A percentile compares a stretch with the other conserved stretches of the same genome.
phyloP scores from a whole-genome alignment of 1,284 basidiomycete genomes.

The Leccinum griseonigrum region DNA sequence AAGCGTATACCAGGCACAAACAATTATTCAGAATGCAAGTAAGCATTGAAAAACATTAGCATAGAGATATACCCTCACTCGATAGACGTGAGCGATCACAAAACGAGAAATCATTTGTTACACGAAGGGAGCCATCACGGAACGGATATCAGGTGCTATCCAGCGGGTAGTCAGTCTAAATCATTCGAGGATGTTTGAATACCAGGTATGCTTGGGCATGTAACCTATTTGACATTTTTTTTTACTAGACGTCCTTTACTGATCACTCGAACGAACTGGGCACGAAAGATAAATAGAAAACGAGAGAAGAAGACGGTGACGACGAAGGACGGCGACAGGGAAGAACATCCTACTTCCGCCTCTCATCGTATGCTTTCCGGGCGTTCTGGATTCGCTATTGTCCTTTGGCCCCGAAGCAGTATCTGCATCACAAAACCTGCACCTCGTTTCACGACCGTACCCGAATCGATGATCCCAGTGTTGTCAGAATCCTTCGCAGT shows the following conservation, averaged over 20 bases:
- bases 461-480: conserved; percentile 87
- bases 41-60: conserved; percentile 38
- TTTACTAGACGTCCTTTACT: conserved; percentile 57
- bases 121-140: conserved; percentile 87
- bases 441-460: conserved; percentile 88
- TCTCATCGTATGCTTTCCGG: conserved; percentile 16
- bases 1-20: conserved; percentile 76
- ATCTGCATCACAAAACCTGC: conserved; percentile 89
- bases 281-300: conserved; percentile 46
- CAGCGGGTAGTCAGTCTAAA: conserved; percentile 69
- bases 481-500: conserved; percentile 41
- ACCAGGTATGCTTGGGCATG: conserved; percentile 56
- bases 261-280: conserved; percentile 42
- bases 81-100: conserved; percentile 96
- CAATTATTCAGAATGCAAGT: background rate
- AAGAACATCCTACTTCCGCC: conserved; percentile 6
- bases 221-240: background rate
- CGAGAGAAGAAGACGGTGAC: conserved; percentile 30
- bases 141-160: conserved; percentile 74
- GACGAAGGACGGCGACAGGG: conserved; percentile 31
- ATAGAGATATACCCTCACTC: conserved; percentile 82
- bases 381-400: background rate
- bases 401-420: conserved; percentile 44
- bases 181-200: conserved; percentile 74
- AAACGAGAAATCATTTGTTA: conserved; percentile 97